Evolutionary conservation across 1,284 basidiomycete genomes (phyloP).

Genomic region (Rhizoctonia solani): DNA sequence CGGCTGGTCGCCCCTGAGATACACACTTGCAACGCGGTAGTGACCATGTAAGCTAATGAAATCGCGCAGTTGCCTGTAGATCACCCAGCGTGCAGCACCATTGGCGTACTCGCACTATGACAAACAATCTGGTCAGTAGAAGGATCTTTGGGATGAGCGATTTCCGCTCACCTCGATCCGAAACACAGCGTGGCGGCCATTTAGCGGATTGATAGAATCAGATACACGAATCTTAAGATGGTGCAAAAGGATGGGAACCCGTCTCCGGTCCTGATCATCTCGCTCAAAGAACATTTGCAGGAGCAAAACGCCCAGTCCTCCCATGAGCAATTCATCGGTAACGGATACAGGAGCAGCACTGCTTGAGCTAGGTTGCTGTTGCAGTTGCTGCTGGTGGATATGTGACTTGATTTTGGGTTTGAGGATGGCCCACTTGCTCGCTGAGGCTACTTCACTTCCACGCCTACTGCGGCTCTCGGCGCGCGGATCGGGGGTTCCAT

Average conservation of each 20-base stretch:
- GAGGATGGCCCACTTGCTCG: slow-evolving; percentile 31
- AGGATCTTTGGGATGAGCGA: not conserved
- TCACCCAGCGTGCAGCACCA: slow-evolving; percentile 92
- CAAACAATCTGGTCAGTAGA: slow-evolving; percentile 33
- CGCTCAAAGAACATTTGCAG: slow-evolving; percentile 89
- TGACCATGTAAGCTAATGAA: slow-evolving; percentile 91
- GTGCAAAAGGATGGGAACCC: slow-evolving; percentile 87
- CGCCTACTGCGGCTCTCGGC: slow-evolving; percentile 19
- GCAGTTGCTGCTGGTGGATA: not conserved
- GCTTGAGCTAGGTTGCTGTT: slow-evolving; percentile 9
- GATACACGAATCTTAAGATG: slow-evolving; percentile 82
- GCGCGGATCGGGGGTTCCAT: not conserved
- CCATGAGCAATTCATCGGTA: slow-evolving; percentile 81
- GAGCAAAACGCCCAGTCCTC: slow-evolving; percentile 81
- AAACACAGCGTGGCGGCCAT: slow-evolving; percentile 80
- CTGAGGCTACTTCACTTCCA: slow-evolving; percentile 24
- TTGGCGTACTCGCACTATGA: slow-evolving; percentile 89
- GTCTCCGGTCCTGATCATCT: slow-evolving; percentile 83
- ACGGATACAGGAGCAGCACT: slow-evolving; percentile 64
- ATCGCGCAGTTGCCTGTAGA: slow-evolving; percentile 93
- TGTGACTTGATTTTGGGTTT: slow-evolving; percentile 31
- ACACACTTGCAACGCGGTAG: slow-evolving; percentile 72
- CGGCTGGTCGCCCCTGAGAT: slow-evolving; percentile 63
- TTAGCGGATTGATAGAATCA: slow-evolving; percentile 82
- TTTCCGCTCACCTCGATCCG: slow-evolving; percentile 67